phyloP scores from a whole-genome alignment of 352 stramenopile species.

The Phytophthora pini region DNA sequence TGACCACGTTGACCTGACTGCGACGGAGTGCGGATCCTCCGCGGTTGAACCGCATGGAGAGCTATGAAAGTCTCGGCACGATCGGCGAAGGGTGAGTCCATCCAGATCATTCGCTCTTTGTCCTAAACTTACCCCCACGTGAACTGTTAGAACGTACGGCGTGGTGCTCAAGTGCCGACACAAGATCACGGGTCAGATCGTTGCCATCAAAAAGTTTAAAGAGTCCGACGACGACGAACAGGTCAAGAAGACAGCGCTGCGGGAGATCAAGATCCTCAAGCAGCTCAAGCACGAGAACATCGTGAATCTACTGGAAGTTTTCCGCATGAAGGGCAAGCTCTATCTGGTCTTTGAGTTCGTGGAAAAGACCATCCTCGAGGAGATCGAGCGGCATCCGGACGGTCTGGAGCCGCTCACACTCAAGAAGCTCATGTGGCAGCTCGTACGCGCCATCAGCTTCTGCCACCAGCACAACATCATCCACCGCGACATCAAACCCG shows the following conservation, averaged over 20 bases:
- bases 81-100: conserved; percentile 83
- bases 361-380: conserved; percentile 89
- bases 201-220: conserved; percentile 94
- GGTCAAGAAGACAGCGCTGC: conserved; percentile 87
- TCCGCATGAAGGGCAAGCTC: conserved; percentile 84
- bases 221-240: conserved; percentile 91
- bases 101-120: not conserved
- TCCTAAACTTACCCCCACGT: too few relatives aligned
- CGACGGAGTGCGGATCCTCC: conserved; percentile 6
- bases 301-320: conserved; percentile 87
- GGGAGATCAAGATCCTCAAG: conserved; percentile 88
- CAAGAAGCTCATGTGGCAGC: conserved; percentile 87
- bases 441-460: conserved; percentile 90
- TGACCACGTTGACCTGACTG: conserved; percentile 7
- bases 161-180: conserved; percentile 89
- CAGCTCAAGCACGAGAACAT: conserved; percentile 91
- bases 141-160: conserved; percentile 69
- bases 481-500: conserved; percentile 95
- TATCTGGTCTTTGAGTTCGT: conserved; percentile 91
- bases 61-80: conserved; percentile 89
- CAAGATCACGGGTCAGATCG: conserved; percentile 82
- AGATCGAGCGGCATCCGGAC: conserved; percentile 89
- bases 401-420: conserved; percentile 70
- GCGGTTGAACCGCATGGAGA: conserved; percentile 63
- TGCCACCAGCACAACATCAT: conserved; percentile 97